Conservation (phyloP, 129 eudicot species). For the Sambucus nigra region DNA sequence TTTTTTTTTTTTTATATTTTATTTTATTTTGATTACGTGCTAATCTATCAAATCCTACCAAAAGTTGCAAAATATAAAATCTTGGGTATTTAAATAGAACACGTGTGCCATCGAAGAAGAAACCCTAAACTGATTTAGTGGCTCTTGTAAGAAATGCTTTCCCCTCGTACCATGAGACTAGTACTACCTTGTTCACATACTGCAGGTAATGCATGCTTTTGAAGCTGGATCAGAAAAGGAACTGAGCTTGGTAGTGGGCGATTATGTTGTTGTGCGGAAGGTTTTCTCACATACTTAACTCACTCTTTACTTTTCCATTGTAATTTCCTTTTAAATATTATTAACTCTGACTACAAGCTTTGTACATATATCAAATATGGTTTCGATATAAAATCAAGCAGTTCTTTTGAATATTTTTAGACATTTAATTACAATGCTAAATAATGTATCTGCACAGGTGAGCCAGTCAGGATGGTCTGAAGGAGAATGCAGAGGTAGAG, state of each 20-base stretch:
- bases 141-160: conserved; percentile 8
- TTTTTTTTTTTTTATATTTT: too few relatives aligned
- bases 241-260: conserved; percentile 77
- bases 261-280: conserved; percentile 93
- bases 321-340: not conserved
- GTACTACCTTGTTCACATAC: too few relatives aligned
- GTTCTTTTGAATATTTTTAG: too few relatives aligned
- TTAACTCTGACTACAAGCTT: not conserved
- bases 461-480: conserved; percentile 89
- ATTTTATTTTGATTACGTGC: too few relatives aligned
- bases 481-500: conserved; percentile 88
- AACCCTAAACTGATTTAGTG: too few relatives aligned
- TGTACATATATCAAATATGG: not conserved
- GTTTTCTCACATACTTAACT: conserved; percentile 19
- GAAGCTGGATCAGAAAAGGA: conserved; percentile 86
- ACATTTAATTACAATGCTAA: too few relatives aligned
- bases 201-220: conserved; percentile 78
- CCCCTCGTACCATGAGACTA: not conserved
- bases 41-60: too few relatives aligned
- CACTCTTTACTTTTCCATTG: not conserved
- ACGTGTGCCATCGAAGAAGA: too few relatives aligned
- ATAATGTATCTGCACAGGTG: conserved; percentile 33
- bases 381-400: not conserved
- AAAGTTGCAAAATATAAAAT: too few relatives aligned
- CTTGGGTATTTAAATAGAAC: too few relatives aligned